phyloP scores from a whole-genome alignment of 768 basidiomycete genomes.

The Crassisporium funariophilum region DNA sequence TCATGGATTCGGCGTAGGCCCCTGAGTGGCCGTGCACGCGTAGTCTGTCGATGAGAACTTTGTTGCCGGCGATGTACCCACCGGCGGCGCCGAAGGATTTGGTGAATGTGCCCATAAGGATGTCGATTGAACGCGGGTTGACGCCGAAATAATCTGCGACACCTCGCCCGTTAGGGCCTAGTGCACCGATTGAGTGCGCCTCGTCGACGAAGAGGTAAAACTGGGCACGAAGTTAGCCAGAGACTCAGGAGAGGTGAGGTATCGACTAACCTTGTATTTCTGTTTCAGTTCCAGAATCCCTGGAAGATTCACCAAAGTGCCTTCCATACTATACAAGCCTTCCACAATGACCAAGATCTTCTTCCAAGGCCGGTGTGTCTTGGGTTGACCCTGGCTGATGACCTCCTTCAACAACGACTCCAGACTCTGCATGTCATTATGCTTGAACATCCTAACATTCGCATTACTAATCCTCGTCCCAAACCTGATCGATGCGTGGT shows the following conservation, averaged over 20 bases:
- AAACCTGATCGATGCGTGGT: constrained; percentile 94
- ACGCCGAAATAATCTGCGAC: constrained; percentile 93
- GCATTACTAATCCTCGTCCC: constrained; percentile 90
- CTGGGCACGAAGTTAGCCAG: no score
- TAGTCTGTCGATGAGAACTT: constrained; percentile 77
- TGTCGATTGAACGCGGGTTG: constrained; percentile 78
- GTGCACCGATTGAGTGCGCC: constrained; percentile 95
- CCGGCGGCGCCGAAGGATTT: constrained; percentile 94
- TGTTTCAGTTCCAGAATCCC: constrained; percentile 82
- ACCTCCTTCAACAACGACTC: constrained; percentile 84
- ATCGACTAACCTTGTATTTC: constrained; percentile 82
- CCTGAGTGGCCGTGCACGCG: constrained; percentile 82
- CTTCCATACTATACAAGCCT: constrained; percentile 98
- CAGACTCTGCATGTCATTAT: constrained; percentile 87
- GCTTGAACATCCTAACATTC: constrained; percentile 91
- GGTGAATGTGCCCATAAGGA: constrained; percentile 99
- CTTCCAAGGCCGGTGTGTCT: constrained; percentile 99
- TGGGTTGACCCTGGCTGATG: constrained; percentile 96
- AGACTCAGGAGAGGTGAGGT: not conserved
- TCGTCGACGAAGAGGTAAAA: constrained; percentile 97
- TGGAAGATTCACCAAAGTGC: constrained; percentile 88
- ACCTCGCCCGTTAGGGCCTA: constrained; percentile 93
- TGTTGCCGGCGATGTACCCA: constrained; percentile 90
- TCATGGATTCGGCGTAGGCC: constrained; percentile 86
- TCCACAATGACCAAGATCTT: constrained; percentile 95